These are phyloP conservation scores for Tylopilus felleus DNA, from an alignment of 768 basidiomycete genomes.

Conservation along the genomic window DNA sequence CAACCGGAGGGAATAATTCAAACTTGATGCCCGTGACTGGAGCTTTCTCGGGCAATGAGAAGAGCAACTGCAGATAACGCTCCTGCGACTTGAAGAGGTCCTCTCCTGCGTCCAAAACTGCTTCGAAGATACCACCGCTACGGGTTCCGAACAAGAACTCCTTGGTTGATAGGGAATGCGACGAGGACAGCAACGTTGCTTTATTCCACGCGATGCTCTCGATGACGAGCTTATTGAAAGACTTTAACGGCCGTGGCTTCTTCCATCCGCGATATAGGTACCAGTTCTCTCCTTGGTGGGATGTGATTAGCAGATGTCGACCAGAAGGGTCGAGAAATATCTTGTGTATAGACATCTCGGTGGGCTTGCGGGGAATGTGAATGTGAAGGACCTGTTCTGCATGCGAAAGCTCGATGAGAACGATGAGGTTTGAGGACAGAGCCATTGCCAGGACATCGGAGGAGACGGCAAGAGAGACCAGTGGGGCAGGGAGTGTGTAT, in stretches of 20 bases:
- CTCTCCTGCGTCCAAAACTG: constrained; percentile 85
- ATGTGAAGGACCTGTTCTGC: constrained; percentile 85
- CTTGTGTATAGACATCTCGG: constrained; percentile 76
- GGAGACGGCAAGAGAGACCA: constrained; percentile 77
- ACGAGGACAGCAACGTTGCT: constrained; percentile 55
- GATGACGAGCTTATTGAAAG: constrained; percentile 77
- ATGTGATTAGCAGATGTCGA: constrained; percentile 83
- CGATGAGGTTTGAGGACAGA: constrained; percentile 67
- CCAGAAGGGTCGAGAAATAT: constrained; percentile 93
- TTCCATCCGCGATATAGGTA: constrained; percentile 81
- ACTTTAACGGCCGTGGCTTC: constrained; percentile 75
- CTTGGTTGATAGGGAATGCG: constrained; percentile 69
- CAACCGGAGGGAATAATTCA: constrained; percentile 65
- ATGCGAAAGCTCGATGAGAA: constrained; percentile 86
- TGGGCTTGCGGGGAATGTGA: constrained; percentile 66
- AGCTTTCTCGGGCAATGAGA: constrained; percentile 74
- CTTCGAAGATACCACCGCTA: constrained; percentile 85
- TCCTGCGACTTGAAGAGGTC: constrained; percentile 91
- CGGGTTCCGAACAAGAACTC: constrained; percentile 86
- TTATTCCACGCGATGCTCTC: constrained; percentile 93
- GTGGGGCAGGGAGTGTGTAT: constrained; percentile 80
- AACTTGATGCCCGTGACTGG: constrained; percentile 84
- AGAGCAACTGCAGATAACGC: constrained; percentile 70
- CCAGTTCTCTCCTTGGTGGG: constrained; percentile 88
- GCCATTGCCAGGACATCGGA: constrained; percentile 89